These are phyloP conservation scores for Alternaria ethzedia DNA, from an alignment of 2,329 filamentous ascomycete genomes.

Conservation along the genomic window DNA sequence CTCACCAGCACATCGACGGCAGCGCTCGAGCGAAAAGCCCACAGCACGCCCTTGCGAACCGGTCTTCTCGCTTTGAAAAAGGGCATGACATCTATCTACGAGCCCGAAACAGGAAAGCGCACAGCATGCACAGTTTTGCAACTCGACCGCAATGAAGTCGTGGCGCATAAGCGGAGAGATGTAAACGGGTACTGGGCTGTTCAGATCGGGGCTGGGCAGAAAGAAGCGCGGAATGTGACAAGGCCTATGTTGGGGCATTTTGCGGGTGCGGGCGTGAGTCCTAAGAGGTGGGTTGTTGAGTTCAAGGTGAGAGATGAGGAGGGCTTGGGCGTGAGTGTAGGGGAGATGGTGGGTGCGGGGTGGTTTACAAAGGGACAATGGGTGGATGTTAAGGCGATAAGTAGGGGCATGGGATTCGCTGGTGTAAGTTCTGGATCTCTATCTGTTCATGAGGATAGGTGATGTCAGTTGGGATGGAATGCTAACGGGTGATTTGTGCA, in stretches of 20 bases:
- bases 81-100: slow-evolving; percentile 93
- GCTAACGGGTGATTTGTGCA: slow-evolving; percentile 21
- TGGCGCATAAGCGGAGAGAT: slow-evolving; percentile 81
- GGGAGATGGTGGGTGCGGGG: slow-evolving; percentile 77
- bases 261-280: slow-evolving; percentile 78
- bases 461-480: background rate
- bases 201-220: slow-evolving; percentile 81
- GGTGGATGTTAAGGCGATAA: slow-evolving; percentile 81
- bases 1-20: slow-evolving; percentile 63
- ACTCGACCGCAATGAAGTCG: slow-evolving; percentile 88
- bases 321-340: slow-evolving; percentile 76
- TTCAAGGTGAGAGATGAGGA: slow-evolving; percentile 79
- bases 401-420: slow-evolving; percentile 89
- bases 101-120: slow-evolving; percentile 74
- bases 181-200: slow-evolving; percentile 93
- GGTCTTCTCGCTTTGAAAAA: slow-evolving; percentile 89
- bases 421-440: slow-evolving; percentile 60
- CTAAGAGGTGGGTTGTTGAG: slow-evolving; percentile 84
- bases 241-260: slow-evolving; percentile 87
- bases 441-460: background rate
- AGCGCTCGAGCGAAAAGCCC: slow-evolving; percentile 65
- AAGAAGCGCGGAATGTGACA: slow-evolving; percentile 76
- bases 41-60: slow-evolving; percentile 70
- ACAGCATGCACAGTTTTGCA: slow-evolving; percentile 91
- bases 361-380: slow-evolving; percentile 93